Percentiles rank a stretch among this genome's conserved stretches.
Evolutionary conservation across 805 yeast species (phyloP).

Genomic region (Ogataea wickerhamii): DNA sequence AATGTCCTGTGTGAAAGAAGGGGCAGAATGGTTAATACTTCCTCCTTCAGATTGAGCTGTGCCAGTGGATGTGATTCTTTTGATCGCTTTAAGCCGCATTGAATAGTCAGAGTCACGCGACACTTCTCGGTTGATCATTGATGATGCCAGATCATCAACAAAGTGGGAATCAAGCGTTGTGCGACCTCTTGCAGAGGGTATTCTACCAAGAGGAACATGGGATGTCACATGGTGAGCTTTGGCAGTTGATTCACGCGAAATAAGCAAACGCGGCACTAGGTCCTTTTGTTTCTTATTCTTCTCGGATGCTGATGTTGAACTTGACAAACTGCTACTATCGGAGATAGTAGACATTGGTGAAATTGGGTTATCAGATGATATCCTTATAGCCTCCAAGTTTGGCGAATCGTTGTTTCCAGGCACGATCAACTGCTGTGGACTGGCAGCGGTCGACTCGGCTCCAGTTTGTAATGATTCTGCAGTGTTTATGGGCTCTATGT

Average conservation of each 20-base stretch:
- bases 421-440: background rate
- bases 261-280: slow-evolving; percentile 16
- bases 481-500: background rate
- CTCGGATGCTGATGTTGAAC: slow-evolving; percentile 5
- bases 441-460: no score
- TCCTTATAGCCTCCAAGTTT: background rate
- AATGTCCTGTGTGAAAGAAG: slow-evolving; percentile 28
- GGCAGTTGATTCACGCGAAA: slow-evolving; percentile 3
- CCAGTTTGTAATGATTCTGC: background rate
- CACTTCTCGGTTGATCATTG: slow-evolving; percentile 1
- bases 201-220: slow-evolving; percentile 19
- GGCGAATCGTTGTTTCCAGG: background rate
- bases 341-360: slow-evolving; percentile 16
- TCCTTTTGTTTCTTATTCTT: background rate
- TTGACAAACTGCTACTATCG: slow-evolving; percentile 12
- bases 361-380: background rate
- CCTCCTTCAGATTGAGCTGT: slow-evolving; percentile 4
- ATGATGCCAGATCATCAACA: background rate
- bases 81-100: background rate
- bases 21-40: slow-evolving; percentile 10
- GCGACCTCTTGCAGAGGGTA: slow-evolving; percentile 31
- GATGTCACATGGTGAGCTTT: slow-evolving; percentile 4
- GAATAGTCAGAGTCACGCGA: slow-evolving; percentile 6
- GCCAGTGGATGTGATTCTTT: slow-evolving; percentile 5
- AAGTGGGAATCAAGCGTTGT: background rate